These are phyloP conservation scores for Melaleuca alternifolia DNA, from an alignment of 345 rosid species.

Conservation along the genomic window DNA sequence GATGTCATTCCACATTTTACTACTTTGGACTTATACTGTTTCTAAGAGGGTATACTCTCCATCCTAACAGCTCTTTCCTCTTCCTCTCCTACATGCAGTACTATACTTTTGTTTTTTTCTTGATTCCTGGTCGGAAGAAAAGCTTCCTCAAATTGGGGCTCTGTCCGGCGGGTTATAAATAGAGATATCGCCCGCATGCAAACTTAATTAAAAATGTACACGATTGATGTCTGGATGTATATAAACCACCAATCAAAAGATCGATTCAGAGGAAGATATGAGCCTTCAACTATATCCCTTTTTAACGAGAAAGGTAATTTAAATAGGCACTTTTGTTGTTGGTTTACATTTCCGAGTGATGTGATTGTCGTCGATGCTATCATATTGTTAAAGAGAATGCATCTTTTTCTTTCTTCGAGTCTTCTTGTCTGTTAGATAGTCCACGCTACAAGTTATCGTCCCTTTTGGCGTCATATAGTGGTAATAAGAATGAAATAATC, in stretches of 20 bases:
- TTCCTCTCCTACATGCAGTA: neutral
- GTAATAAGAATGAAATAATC: neutral
- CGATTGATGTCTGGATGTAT: too few species aligned
- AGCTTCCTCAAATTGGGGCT: neutral
- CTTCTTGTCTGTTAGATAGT: neutral
- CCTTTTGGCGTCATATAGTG: neutral
- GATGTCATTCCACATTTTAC: neutral
- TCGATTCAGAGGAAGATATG: neutral
- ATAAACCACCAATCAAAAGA: neutral
- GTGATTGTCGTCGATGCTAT: neutral
- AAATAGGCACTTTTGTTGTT: too few species aligned
- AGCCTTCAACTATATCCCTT: neutral
- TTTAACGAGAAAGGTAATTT: too few species aligned
- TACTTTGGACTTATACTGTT: too few species aligned
- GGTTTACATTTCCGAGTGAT: neutral
- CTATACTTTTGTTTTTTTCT: neutral
- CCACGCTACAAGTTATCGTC: neutral
- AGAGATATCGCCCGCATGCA: neutral
- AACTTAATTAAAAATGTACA: neutral
- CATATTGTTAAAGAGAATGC: neutral
- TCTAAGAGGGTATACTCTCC: neutral
- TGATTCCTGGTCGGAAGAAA: neutral
- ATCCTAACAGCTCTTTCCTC: neutral
- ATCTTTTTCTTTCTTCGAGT: neutral
- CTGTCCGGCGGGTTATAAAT: neutral